Conservation (phyloP, 1,284 basidiomycete species). For the Violaceomyces palustris region DNA sequence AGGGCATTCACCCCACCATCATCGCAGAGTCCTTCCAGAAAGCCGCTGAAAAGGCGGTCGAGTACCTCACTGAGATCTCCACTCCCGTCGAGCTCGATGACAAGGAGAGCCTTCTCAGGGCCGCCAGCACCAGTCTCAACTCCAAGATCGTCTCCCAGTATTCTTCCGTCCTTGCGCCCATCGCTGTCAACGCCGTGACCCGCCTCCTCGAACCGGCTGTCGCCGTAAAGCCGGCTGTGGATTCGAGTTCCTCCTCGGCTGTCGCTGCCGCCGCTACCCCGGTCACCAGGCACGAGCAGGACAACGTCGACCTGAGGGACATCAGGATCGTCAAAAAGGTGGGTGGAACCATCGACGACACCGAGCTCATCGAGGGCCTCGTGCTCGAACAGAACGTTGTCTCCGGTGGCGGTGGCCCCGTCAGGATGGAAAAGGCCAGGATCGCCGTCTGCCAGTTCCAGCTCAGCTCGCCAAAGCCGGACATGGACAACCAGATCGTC, state of each 20-base stretch:
- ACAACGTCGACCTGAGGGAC: constrained; percentile 82
- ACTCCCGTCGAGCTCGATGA: constrained; percentile 89
- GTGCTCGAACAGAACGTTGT: constrained; percentile 95
- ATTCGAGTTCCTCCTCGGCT: background rate
- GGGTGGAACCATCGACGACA: constrained; percentile 98
- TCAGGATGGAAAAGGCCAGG: constrained; percentile 95
- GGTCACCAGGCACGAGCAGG: constrained; percentile 8
- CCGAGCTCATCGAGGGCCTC: constrained; percentile 91
- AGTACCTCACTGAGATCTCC: constrained; percentile 87
- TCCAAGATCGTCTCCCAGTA: constrained; percentile 99
- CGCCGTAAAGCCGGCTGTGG: too few species aligned
- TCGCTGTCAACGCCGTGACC: constrained; percentile 86
- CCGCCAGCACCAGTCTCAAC: constrained; percentile 90
- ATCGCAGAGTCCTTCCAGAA: constrained; percentile 93
- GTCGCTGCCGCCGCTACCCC: constrained; percentile 9
- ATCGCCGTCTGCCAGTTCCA: constrained; percentile 99
- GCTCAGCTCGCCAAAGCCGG: constrained; percentile 93
- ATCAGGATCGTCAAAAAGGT: constrained; percentile 97
- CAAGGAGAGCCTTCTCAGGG: constrained; percentile 76
- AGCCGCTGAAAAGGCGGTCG: constrained; percentile 86
- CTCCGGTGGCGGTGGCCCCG: constrained; percentile 82
- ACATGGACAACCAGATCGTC: constrained; percentile 99
- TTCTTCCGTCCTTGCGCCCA: constrained; percentile 91
- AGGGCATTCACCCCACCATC: constrained; percentile 92
- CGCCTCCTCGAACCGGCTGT: constrained; percentile 35